Percentiles rank a stretch among this genome's conserved stretches.
Conservation (phyloP, 345 rosid genomes). For the Eutrema japonicum region DNA sequence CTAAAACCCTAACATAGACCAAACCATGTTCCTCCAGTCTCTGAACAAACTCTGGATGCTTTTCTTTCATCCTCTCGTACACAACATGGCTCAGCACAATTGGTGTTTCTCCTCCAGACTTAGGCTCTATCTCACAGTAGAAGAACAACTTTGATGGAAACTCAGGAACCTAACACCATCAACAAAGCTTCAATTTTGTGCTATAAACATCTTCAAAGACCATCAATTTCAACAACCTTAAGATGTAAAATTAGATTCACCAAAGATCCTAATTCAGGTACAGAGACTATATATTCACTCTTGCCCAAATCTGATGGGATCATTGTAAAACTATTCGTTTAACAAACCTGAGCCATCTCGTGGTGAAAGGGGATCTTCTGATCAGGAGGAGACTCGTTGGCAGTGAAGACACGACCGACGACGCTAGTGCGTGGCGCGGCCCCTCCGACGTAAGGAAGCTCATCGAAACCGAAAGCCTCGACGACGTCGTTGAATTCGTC, state of each 20-base stretch:
- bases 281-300: no score
- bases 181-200: not conserved
- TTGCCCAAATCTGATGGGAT: not conserved
- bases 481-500: constrained; percentile 83
- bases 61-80: constrained; percentile 74
- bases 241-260: not conserved
- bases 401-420: constrained; percentile 87
- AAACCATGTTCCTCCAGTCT: constrained; percentile 73
- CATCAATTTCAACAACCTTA: not conserved
- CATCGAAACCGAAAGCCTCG: constrained; percentile 85
- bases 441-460: constrained; percentile 89
- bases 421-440: constrained; percentile 82
- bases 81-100: constrained; percentile 82
- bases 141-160: constrained; percentile 90
- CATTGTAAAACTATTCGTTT: not conserved
- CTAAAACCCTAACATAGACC: constrained; percentile 67
- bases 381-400: constrained; percentile 94
- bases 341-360: constrained; percentile 84
- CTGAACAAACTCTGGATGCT: constrained; percentile 67
- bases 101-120: constrained; percentile 92
- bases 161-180: constrained; percentile 65
- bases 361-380: constrained; percentile 93
- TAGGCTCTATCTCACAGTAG: constrained; percentile 85
- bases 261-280: no score
- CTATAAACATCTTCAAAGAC: constrained; percentile 1